Base-by-base conservation (phyloP, 345 rosid species). In the Populus ilicifolia region DNA sequence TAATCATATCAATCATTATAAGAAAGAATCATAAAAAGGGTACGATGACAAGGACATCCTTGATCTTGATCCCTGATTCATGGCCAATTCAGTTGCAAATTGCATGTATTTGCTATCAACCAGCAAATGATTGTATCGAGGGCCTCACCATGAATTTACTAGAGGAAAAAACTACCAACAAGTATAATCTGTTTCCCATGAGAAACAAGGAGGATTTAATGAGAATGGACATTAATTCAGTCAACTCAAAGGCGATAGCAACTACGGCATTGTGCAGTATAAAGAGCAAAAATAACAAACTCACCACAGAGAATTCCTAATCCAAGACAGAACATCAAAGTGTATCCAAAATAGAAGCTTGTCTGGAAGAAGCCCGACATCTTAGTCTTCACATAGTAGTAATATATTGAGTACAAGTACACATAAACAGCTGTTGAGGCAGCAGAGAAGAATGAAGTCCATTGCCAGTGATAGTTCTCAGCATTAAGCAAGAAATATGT, bases 291-390 rank as follows among this genome's bases (percentile, higher is more conserved):
- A 72, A 8, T 38, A 63, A 7, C 54, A 77, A 80, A 86, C 92
- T 87, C 76, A 94, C 98, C 98, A 14, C 98, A 94, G 61, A 94
- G 97, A 75, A 94, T 92, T 77, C 98, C 98, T 52, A 94, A 86
- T 70, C 98, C 97, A 54, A 94, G 97, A 72, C 98, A 94, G 78
- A 94, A 92, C 98, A 94, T 94, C 93, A 94, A 77, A 41, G 97
- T 94, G 88, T 94, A 94, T 43, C 98, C 98, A 84, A 94, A 94
- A 80, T 94, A 94, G 89, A 94, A 94, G 86, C 97, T 94, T 69
- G 96, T 94, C 88, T 94, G 98, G 88, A 94, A 94, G 87, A 94
- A 94, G 79, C 98, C 98, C 0, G 93, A 90, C 98, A 94, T 94
- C 89, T 94, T 94, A 6, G 98, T 94, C 91, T 94, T 94, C 82